Evolutionary conservation across 208 protist species (phyloP).

Genomic region (Leishmania tarentolae): DNA sequence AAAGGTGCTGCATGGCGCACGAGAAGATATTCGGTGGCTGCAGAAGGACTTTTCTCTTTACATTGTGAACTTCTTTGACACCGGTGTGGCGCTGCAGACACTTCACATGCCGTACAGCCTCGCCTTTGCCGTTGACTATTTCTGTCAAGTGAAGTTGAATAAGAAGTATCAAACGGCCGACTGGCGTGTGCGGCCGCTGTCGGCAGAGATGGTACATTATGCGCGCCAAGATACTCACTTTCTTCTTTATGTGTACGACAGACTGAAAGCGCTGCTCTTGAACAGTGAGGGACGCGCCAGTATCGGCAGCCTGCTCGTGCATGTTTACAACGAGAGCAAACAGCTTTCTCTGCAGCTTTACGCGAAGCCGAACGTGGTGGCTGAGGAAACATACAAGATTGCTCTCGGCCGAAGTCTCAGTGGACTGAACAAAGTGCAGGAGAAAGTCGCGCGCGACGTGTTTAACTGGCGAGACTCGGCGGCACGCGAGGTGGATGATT

Average conservation of each 20-base stretch:
- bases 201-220: constrained; percentile 97
- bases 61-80: constrained; percentile 99
- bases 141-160: constrained; percentile 94
- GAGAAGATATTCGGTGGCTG: constrained; percentile 97
- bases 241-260: constrained; percentile 97
- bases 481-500: constrained; percentile 83
- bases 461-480: constrained; percentile 88
- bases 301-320: constrained; percentile 83
- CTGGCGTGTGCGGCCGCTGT: constrained; percentile 98
- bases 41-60: constrained; percentile 99
- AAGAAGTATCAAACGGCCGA: constrained; percentile 98
- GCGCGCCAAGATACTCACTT: constrained; percentile 98
- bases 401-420: constrained; percentile 75
- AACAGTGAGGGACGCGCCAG: constrained; percentile 74
- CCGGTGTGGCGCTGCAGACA: constrained; percentile 94
- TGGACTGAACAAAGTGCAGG: constrained; percentile 63
- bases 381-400: constrained; percentile 68
- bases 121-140: constrained; percentile 94
- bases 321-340: constrained; percentile 82
- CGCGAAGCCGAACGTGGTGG: constrained; percentile 90
- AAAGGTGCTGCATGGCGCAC: constrained; percentile 98
- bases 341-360: constrained; percentile 91
- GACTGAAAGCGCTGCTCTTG: constrained; percentile 77
- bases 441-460: constrained; percentile 61
- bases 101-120: constrained; percentile 93